Base-by-base conservation (phyloP, 768 basidiomycete species). In the Tricholoma terreum region DNA sequence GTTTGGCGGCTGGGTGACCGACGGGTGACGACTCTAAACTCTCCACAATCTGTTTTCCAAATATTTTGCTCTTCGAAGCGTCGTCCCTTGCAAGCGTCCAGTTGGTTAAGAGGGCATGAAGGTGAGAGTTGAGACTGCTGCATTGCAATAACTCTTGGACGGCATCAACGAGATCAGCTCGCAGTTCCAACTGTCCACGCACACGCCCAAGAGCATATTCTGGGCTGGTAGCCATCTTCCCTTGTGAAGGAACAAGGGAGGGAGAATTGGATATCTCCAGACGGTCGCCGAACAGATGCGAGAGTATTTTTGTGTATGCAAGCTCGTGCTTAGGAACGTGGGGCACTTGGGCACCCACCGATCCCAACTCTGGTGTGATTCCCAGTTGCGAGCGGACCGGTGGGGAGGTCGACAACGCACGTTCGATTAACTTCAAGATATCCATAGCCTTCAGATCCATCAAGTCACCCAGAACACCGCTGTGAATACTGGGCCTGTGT, bases 151-250 rank as follows among this genome's bases (percentile, higher is more conserved):
- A 73, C 36, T 83, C 80, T 64, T 86, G 83, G 27, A 94, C 82
- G 33, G 82, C 79, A 4, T 73, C 68, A 24, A 87, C 70, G 22
- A 98, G 84, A 59, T 85, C 80, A 24, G 77, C 75, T n/a, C 94
- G 83, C 59, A 86, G 81, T 57, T 91, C 89, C 49, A 92, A 68
- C 63, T 93, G 84, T 2, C 90, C 92, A 36, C 92, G 86, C 48
- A 94, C 86, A 45, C 94, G 89, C 11, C 97, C 96, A 34, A 98
- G 81, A 0, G 97, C 96, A 67, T 88, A 98, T 69, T 98, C 93
- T 1, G 96, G 97, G n/a, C 82, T 88, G 9, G 94, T 96, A 15
- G 93, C 92, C 45, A 85, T 71, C 45, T 81, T 75, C 10, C 93
- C 94, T 57, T 89, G 82, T 12, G 85, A 71, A 9, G 82, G 67